Base-by-base conservation (phyloP, 1,139 yeast genomes). In the Kodamaea alishanica region DNA sequence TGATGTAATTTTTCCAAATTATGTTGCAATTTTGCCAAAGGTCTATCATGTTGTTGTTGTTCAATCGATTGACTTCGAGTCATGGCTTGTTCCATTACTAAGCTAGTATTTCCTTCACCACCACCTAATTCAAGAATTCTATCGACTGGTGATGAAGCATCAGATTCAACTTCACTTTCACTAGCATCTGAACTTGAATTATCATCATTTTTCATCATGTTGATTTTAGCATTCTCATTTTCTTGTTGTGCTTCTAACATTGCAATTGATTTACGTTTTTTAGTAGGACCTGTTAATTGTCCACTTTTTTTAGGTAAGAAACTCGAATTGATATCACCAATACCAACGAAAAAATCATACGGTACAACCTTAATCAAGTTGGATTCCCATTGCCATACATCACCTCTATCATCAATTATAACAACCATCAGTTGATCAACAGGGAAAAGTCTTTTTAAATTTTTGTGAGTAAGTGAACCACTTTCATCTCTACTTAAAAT, bases 361-460 rank as follows among this genome's bases (percentile, higher is more conserved):
- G 98, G 98, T 2, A 89, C 85, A 7, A 92, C 98, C 58, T 90
- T 88, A 44, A 92, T 79, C 48, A 92, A 69, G 58, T 92, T 90
- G 23, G 85, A 82, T 48, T 89, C 87, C 98, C 98, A 92, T 56
- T 86, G 88, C 99, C 99, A 92, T 8, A 92, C 98, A 60, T 92
- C 99, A 4, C 97, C 98, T 58, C 99, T 77, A 58, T 92, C 99
- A 61, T 92, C 99, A 44, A 92, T 92, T 33, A 92, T 84, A 2
- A 88, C 95, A 33, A 92, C 98, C 96, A 92, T 86, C 10, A 95
- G 83, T 28, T 95, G 95, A 48, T 92, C 96, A 3, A 92, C 95
- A 0, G 98, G 99, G 56, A 94, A 94, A 37, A 94, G 67, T 45
- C 98, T 70, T 53, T 85, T 83, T 45, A 94, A 69, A 33, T 92